A percentile compares a stretch with the other conserved stretches of the same genome.
Conservation (phyloP, 805 yeast genomes). For the Candida parachauliodes region DNA sequence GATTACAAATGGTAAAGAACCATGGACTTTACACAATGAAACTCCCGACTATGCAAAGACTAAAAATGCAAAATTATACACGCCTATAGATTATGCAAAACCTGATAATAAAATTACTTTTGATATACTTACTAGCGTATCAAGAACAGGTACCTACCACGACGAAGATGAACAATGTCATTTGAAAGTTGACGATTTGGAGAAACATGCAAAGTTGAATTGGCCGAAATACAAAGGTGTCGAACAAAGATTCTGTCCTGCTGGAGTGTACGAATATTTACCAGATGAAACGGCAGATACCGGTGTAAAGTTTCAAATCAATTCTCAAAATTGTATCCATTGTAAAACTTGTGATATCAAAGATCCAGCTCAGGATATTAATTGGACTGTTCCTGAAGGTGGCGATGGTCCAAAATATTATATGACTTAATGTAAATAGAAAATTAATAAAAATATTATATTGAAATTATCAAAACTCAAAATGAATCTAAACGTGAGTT, state of each 20-base stretch:
- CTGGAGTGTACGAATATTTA: slow-evolving; percentile 95
- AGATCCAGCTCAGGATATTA: slow-evolving; percentile 89
- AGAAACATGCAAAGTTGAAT: slow-evolving; percentile 61
- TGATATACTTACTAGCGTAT: slow-evolving; percentile 90
- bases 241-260: slow-evolving; percentile 94
- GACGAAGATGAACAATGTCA: slow-evolving; percentile 93
- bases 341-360: slow-evolving; percentile 98
- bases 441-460: neutral
- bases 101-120: slow-evolving; percentile 93
- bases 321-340: slow-evolving; percentile 96
- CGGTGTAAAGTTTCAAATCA: slow-evolving; percentile 87
- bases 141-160: slow-evolving; percentile 94
- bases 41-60: slow-evolving; percentile 74
- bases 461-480: neutral
- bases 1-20: slow-evolving; percentile 72
- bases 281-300: slow-evolving; percentile 54
- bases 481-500: too few relatives aligned
- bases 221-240: slow-evolving; percentile 82
- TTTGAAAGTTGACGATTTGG: slow-evolving; percentile 60
- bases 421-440: slow-evolving; percentile 32
- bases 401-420: slow-evolving; percentile 98
- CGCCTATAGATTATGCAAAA: slow-evolving; percentile 85
- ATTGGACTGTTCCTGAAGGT: slow-evolving; percentile 98
- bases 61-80: slow-evolving; percentile 57
- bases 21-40: slow-evolving; percentile 78